Evolutionary conservation across 2,329 filamentous ascomycete species (phyloP).

Genomic region (Bipolaris bicolor): DNA sequence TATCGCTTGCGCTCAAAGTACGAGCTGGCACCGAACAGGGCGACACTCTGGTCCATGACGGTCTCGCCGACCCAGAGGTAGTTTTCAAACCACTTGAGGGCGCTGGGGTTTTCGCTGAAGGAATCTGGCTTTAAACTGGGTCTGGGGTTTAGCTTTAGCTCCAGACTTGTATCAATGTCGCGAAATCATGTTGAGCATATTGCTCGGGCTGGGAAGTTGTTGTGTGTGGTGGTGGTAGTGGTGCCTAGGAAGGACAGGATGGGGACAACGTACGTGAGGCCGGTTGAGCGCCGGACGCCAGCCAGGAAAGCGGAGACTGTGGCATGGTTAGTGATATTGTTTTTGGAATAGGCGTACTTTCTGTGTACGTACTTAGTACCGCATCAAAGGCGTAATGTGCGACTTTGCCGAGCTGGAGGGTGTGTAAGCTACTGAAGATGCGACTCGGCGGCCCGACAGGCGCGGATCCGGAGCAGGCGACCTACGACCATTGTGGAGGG

Average conservation of each 20-base stretch:
- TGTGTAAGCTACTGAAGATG: constrained; percentile 59
- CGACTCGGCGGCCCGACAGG: constrained; percentile 23
- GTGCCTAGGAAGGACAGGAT: background rate
- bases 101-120: constrained; percentile 80
- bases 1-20: constrained; percentile 87
- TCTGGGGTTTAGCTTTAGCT: constrained; percentile 50
- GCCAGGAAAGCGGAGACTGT: constrained; percentile 94
- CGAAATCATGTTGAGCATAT: background rate
- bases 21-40: constrained; percentile 82
- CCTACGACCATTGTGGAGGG: constrained; percentile 44
- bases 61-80: constrained; percentile 96
- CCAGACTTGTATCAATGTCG: constrained; percentile 6
- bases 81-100: constrained; percentile 88
- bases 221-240: background rate
- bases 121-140: constrained; percentile 87
- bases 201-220: constrained; percentile 5
- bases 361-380: constrained; percentile 72
- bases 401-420: constrained; percentile 86
- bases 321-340: constrained; percentile 21
- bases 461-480: constrained; percentile 22
- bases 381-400: constrained; percentile 97
- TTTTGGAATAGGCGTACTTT: constrained; percentile 4
- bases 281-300: constrained; percentile 95
- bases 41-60: constrained; percentile 97
- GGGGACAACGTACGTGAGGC: constrained; percentile 79